Evolutionary conservation across 202 grass and related monocot genomes (phyloP).

Genomic region (Schoenoplectus tabernaemontani): DNA sequence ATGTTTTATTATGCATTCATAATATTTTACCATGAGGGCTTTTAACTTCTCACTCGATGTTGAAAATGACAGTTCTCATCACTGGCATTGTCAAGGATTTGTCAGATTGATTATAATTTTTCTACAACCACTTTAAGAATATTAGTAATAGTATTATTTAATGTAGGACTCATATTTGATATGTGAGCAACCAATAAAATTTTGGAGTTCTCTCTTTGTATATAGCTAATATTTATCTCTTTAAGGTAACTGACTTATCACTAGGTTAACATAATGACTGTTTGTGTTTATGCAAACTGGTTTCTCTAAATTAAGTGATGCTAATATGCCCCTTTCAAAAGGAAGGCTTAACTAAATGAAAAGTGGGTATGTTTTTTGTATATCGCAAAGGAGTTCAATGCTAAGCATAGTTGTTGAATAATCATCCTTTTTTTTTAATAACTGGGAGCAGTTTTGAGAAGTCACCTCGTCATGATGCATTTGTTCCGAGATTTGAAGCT

Average conservation of each 20-base stretch:
- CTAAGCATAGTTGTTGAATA: background rate
- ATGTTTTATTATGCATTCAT: constrained; percentile 1
- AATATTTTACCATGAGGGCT: background rate
- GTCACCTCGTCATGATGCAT: constrained; percentile 65
- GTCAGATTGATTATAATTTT: background rate
- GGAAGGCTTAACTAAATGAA: background rate
- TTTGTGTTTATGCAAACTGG: background rate
- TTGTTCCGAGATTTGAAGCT: constrained; percentile 58
- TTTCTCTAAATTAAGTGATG: background rate
- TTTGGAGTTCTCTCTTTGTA: constrained; percentile 40
- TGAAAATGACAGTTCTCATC: background rate
- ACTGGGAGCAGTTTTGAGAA: constrained; percentile 76
- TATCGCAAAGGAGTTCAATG: background rate
- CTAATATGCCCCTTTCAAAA: background rate
- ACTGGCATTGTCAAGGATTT: background rate
- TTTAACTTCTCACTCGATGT: background rate
- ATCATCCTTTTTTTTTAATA: background rate
- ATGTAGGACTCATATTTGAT: constrained; percentile 41
- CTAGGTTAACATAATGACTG: constrained; percentile 11
- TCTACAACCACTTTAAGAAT: background rate
- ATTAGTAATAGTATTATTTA: constrained; percentile 30
- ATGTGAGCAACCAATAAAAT: constrained; percentile 32
- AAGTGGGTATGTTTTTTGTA: background rate
- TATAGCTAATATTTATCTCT: constrained; percentile 36
- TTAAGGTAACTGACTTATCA: constrained; percentile 37